phyloP scores from a whole-genome alignment of 352 stramenopile species.

The Phytophthora multivora region DNA sequence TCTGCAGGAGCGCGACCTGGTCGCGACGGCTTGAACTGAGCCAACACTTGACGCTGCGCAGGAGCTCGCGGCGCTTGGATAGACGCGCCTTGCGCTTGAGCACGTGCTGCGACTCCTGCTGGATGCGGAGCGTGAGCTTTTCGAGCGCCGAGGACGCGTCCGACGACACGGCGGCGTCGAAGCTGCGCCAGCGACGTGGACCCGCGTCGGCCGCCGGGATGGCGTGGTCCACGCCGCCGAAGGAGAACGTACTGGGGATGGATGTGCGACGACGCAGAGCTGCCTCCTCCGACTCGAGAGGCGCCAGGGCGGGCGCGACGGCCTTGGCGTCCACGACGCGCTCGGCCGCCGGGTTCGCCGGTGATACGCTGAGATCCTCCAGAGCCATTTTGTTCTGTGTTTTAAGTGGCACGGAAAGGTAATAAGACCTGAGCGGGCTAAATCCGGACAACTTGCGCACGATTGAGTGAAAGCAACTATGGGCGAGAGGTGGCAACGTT shows the following conservation, averaged over 20 bases:
- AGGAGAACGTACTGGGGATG: constrained; percentile 68
- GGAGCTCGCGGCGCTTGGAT: constrained; percentile 46
- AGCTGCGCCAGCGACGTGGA: constrained; percentile 70
- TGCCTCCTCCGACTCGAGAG: constrained; percentile 32
- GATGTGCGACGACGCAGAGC: constrained; percentile 57
- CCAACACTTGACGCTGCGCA: constrained; percentile 51
- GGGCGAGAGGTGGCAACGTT: constrained; percentile 13
- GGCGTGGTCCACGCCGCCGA: constrained; percentile 32
- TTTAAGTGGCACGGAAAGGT: not conserved
- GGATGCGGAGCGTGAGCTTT: constrained; percentile 56
- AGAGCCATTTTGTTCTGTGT: constrained; percentile 26
- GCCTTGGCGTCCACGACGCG: constrained; percentile 26
- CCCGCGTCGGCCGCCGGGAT: constrained; percentile 18
- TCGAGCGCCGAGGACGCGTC: constrained; percentile 37
- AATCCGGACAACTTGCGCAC: constrained; percentile 12
- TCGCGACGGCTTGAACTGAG: constrained; percentile 58
- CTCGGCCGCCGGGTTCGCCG: constrained; percentile 4
- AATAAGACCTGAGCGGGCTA: not conserved
- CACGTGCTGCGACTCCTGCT: constrained; percentile 51
- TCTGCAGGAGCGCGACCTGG: constrained; percentile 64
- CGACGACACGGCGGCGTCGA: constrained; percentile 41
- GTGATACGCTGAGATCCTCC: constrained; percentile 27
- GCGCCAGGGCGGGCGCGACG: not conserved
- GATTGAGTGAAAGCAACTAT: constrained; percentile 28
- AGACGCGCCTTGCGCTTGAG: constrained; percentile 47